Evolutionary conservation across 768 basidiomycete genomes (phyloP), one percentile per base, ranked within the genome.

Genomic region (Tulasnella sp.): DNA sequence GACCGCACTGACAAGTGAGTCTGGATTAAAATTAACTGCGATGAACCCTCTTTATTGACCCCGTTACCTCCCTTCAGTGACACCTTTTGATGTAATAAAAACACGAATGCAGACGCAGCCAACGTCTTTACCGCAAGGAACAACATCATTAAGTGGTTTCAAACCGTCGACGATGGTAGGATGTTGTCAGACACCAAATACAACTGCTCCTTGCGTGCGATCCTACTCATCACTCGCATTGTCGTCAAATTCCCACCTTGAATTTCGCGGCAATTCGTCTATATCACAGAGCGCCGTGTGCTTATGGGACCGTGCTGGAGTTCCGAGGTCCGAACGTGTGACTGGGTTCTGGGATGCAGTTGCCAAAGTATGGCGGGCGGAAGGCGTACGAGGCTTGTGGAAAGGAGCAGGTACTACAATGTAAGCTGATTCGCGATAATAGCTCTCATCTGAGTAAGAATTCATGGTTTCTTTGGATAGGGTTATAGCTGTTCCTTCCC

Each of bases 41-140:
- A 13, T 15, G 39, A 51, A 25, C n/a, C 6, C n/a, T n/a, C 3
- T 4, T 24, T 42, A 35, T 28, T 32, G 19, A 41, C 32, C 13
- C 25, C 16, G 1, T 27, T n/a, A 28, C 32, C 5, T 29, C 34
- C 25, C 24, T 52, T 8, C 63, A 98, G 93, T 99, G 95, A 98
- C 93, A 2, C 95, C 95, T 3, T 99, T 99, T 64, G 95, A 99
- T 66, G 90, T 99, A 48, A 75, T 98, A 58, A 98, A 98, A 66
- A 98, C 93, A 10, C 79, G 95, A 25, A 70, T 99, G 15, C 95
- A 99, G 65, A 98, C 95, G 0, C 90, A 86, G 63, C 81, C 81
- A n/a, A 69, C 72, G n/a, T n/a, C n/a, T n/a, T n/a, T n/a, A n/a
- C n/a, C n/a, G n/a, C n/a, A n/a, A n/a, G n/a, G n/a, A n/a, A 33